Base-by-base conservation (phyloP, 192 early-diverging fungal species). In the Backusella liffmaniae region DNA sequence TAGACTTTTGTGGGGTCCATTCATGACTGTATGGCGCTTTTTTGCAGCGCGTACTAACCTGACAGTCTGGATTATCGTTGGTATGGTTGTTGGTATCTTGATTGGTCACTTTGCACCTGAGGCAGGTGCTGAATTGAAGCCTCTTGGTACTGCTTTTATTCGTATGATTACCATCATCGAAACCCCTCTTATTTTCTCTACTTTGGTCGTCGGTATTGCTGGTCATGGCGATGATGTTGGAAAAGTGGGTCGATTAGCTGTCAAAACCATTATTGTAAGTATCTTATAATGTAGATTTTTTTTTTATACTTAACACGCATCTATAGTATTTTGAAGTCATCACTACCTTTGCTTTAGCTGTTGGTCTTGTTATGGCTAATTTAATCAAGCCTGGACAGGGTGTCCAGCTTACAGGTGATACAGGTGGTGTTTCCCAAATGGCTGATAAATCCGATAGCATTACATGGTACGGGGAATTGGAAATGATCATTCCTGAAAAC, bases 141-240 rank as follows among this genome's bases (percentile, higher is more conserved):
- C 87, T 16, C 68, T 89, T n/a, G 86, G 85, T 34, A 78, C 73
- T 9, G 73, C 81, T 23, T 89, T 89, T 56, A 71, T 89, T 72
- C 82, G 81, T 46, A 86, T 89, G 86, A 88, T 89, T 71, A 78
- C 80, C 16, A 79, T 69, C 41, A 67, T 90, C 53, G 86, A 84
- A 74, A 82, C 87, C 6, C 92, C 92, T 46, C 84, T 93, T 16
- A 90, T 93, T 49, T 93, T 93, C 77, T 89, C 90, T 3, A 90
- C 90, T 16, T 80, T 93, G 3, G 88, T 92, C 32, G 90, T 89
- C 56, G 92, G 90, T 66, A 93, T 93, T 78, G 90, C 91, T n/a
- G 76, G 90, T n/a, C 91, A 94, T 69, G 85, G 84, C 30, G 88
- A 91, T 76, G 89, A 92, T 75, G 79, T 91, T 29, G 75, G 71